A percentile compares a stretch with the other conserved stretches of the same genome.
phyloP scores from a whole-genome alignment of 2,329 filamentous ascomycete species.

The Scytalidium lignicola region DNA sequence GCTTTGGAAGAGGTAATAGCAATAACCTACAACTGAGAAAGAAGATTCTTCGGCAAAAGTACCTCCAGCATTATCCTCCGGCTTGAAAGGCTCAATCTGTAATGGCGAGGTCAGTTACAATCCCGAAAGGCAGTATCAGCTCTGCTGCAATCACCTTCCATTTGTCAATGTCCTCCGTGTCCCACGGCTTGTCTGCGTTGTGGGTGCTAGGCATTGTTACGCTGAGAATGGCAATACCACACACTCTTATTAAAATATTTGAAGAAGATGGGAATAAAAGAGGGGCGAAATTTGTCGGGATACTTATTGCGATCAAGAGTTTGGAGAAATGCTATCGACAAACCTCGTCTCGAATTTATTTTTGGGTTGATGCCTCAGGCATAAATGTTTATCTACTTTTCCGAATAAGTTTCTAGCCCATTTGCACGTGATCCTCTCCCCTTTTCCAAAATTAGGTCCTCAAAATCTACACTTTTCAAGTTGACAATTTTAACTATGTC shows the following conservation, averaged over 20 bases:
- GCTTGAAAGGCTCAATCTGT: slow-evolving; percentile 74
- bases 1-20: not conserved
- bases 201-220: slow-evolving; percentile 80
- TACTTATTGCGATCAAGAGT: not conserved
- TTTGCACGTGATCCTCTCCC: not conserved
- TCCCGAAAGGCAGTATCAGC: not conserved
- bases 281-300: not conserved
- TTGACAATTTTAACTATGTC: too few species aligned
- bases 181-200: slow-evolving; percentile 88
- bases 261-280: not conserved
- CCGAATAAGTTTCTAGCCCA: not conserved
- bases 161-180: slow-evolving; percentile 95
- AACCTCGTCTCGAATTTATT: not conserved
- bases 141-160: slow-evolving; percentile 60
- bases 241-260: not conserved
- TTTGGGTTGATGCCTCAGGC: not conserved
- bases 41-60: slow-evolving; percentile 90
- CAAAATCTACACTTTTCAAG: too few species aligned
- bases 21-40: slow-evolving; percentile 52
- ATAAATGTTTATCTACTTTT: not conserved
- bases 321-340: not conserved
- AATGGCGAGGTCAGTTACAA: slow-evolving; percentile 7
- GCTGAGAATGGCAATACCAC: not conserved
- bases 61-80: slow-evolving; percentile 78
- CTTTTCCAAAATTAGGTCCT: too few species aligned